These are phyloP conservation scores for Gamsiella multidivaricata DNA, from an alignment of 192 early-diverging fungal species.

Conservation along the genomic window DNA sequence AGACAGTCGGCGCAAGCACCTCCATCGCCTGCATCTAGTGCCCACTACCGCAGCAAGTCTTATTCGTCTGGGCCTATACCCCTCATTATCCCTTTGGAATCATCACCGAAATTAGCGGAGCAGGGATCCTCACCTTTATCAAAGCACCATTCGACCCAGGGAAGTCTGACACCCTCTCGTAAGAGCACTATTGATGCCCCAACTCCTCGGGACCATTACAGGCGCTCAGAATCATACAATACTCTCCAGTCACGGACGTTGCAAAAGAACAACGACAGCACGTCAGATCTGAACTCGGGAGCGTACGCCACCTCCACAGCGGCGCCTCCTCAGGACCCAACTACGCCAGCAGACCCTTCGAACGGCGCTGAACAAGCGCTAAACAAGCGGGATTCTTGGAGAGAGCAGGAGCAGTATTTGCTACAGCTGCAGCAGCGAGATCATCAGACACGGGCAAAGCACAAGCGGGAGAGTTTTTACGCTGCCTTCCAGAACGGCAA, in stretches of 20 bases:
- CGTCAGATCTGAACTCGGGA: conserved; percentile 5
- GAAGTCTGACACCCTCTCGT: conserved; percentile 15
- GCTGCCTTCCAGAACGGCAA: conserved; percentile 38
- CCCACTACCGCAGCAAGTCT: conserved; percentile 36
- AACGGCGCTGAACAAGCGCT: background rate
- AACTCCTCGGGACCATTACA: conserved; percentile 24
- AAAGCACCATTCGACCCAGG: conserved; percentile 30
- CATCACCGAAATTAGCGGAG: conserved; percentile 19
- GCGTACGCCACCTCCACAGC: background rate
- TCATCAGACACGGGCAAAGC: conserved; percentile 42
- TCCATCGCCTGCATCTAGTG: conserved; percentile 30
- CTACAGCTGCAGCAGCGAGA: conserved; percentile 48
- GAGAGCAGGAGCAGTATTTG: conserved; percentile 49
- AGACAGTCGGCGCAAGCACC: conserved; percentile 26
- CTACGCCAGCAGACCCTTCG: background rate
- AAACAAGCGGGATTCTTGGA: conserved; percentile 41
- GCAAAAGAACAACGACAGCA: background rate
- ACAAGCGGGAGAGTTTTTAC: conserved; percentile 47
- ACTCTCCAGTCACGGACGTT: conserved; percentile 18
- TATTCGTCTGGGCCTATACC: conserved; percentile 51
- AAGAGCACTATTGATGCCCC: conserved; percentile 10
- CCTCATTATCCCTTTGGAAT: conserved; percentile 29
- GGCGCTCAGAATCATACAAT: conserved; percentile 46
- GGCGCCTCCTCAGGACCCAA: background rate
- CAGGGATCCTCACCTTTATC: conserved; percentile 10